phyloP scores from a whole-genome alignment of 2,329 filamentous ascomycete species.

The Periconia macrospinosa region DNA sequence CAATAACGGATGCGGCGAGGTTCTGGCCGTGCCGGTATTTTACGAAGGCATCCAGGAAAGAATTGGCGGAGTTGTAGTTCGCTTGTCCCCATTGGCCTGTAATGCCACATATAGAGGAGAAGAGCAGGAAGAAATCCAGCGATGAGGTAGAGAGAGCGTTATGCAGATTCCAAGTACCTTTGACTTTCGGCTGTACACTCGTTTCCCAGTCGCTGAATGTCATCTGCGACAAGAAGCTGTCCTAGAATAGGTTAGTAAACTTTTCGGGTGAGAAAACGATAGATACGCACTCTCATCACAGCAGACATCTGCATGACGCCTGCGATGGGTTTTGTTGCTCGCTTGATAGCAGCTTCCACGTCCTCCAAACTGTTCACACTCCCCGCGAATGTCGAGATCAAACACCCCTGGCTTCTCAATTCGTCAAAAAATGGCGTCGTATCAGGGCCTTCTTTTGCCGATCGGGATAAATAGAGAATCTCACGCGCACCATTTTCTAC shows the following conservation, averaged over 20 bases:
- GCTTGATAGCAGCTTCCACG: conserved; percentile 3
- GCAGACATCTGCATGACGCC: conserved; percentile 21
- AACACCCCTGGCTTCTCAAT: conserved; percentile 11
- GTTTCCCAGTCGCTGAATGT: too few relatives aligned
- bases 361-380: conserved; percentile 4
- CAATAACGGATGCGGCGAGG: conserved; percentile 47
- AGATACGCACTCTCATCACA: neutral
- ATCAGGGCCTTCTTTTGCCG: conserved; percentile 1
- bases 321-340: neutral
- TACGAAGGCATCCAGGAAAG: conserved; percentile 29
- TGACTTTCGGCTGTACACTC: conserved; percentile 15
- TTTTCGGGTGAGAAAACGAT: too few relatives aligned
- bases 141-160: neutral
- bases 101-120: conserved; percentile 25
- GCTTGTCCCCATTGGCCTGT: conserved; percentile 42
- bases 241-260: too few relatives aligned
- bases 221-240: too few relatives aligned
- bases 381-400: conserved; percentile 8
- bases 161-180: conserved; percentile 30
- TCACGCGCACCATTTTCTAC: conserved; percentile 17
- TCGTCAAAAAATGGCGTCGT: conserved; percentile 9
- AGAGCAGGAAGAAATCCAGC: conserved; percentile 34
- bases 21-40: conserved; percentile 17
- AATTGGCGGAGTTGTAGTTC: conserved; percentile 52
- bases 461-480: conserved; percentile 19